Conservation (phyloP, 2,329 filamentous ascomycete genomes). For the Coniella vitis region DNA sequence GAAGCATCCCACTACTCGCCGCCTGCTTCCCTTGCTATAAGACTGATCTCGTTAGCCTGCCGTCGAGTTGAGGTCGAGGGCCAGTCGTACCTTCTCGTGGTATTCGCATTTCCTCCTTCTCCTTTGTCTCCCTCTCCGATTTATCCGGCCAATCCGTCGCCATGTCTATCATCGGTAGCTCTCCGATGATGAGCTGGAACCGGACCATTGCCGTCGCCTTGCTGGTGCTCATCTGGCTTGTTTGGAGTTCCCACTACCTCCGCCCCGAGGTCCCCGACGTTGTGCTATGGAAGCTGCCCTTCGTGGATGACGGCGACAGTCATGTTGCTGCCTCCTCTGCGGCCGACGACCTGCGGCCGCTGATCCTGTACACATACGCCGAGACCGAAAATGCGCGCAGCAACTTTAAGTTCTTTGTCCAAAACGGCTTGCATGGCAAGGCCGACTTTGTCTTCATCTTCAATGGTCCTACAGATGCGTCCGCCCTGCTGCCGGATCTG, state of each 20-base stretch:
- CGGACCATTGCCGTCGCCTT: conserved; percentile 3
- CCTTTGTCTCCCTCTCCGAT: neutral
- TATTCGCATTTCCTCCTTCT: neutral
- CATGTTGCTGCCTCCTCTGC: neutral
- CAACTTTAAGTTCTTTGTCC: conserved; percentile 27
- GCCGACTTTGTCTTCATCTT: conserved; percentile 32
- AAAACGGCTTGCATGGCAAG: conserved; percentile 25
- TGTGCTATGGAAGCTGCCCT: conserved; percentile 7
- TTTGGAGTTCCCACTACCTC: conserved; percentile 7
- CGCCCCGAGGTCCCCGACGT: neutral
- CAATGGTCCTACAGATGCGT: conserved; percentile 24
- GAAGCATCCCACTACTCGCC: too few relatives aligned
- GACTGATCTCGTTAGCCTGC: too few relatives aligned
- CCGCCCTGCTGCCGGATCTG: conserved; percentile 19
- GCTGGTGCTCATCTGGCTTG: conserved; percentile 11
- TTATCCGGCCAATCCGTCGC: neutral
- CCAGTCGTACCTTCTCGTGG: too few relatives aligned
- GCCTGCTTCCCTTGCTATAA: too few relatives aligned
- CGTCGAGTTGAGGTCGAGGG: too few relatives aligned
- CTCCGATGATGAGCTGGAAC: conserved; percentile 10
- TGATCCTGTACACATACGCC: conserved; percentile 28
- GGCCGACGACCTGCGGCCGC: conserved; percentile 10
- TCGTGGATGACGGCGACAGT: neutral
- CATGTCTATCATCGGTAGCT: conserved; percentile 7
- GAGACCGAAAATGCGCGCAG: conserved; percentile 24